phyloP scores from a whole-genome alignment of 2,329 filamentous ascomycete genomes.

The Colletotrichum paranaense region DNA sequence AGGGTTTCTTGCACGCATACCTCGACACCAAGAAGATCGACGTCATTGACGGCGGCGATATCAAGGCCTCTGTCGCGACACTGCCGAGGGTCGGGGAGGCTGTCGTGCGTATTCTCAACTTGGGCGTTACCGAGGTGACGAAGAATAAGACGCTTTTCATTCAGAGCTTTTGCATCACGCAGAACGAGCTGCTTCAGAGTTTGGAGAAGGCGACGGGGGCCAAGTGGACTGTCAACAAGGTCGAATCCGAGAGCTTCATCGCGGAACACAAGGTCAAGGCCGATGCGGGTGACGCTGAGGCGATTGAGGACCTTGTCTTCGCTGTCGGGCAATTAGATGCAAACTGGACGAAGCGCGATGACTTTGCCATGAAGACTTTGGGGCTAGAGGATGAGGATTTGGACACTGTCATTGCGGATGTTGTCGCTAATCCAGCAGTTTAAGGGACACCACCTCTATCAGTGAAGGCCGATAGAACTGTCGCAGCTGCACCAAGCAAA shows the following conservation, averaged over 20 bases:
- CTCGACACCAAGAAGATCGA: constrained; percentile 43
- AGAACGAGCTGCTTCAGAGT: constrained; percentile 47
- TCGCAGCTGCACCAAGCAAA: background rate
- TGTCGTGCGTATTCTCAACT: constrained; percentile 45
- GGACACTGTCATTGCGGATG: constrained; percentile 51
- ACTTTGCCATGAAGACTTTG: constrained; percentile 59
- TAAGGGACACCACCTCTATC: too few relatives aligned
- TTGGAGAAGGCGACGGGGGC: constrained; percentile 47
- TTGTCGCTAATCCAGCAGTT: constrained; percentile 41
- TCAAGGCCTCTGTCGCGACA: constrained; percentile 49
- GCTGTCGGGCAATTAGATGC: constrained; percentile 59
- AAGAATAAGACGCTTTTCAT: constrained; percentile 50
- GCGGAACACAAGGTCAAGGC: constrained; percentile 48
- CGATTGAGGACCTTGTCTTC: constrained; percentile 61
- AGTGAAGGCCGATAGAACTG: background rate
- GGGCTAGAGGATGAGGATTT: constrained; percentile 59
- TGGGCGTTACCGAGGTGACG: constrained; percentile 40
- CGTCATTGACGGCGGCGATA: constrained; percentile 47
- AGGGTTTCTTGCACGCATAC: constrained; percentile 50
- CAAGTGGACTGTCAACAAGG: constrained; percentile 44
- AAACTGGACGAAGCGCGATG: constrained; percentile 57
- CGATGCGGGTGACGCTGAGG: constrained; percentile 50
- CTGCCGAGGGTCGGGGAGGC: constrained; percentile 47
- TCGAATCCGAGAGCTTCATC: constrained; percentile 54
- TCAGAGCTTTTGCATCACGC: constrained; percentile 53